Percentiles rank a stretch among this genome's conserved stretches.
phyloP scores from a whole-genome alignment of 2,329 filamentous ascomycete genomes.

The Pseudocercospora eumusae region DNA sequence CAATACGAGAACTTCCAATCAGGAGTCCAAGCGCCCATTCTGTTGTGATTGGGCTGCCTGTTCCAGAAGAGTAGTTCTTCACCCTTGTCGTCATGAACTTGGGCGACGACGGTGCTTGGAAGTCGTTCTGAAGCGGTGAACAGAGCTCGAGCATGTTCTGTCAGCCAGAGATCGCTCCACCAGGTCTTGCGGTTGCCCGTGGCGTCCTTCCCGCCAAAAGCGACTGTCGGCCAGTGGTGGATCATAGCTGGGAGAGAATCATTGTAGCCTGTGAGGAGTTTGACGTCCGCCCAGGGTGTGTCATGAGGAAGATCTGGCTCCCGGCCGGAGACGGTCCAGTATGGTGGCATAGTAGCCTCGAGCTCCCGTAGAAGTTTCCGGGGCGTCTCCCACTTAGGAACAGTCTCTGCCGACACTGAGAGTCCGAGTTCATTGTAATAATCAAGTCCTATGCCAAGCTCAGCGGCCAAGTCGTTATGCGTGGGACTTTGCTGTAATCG shows the following conservation, averaged over 20 bases:
- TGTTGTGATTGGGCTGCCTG: slow-evolving; percentile 5
- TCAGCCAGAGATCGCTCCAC: slow-evolving; percentile 12
- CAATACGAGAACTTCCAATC: slow-evolving; percentile 4
- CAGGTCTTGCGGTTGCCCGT: neutral
- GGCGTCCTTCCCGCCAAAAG: neutral
- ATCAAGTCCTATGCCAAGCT: slow-evolving; percentile 14
- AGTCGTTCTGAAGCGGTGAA: slow-evolving; percentile 10
- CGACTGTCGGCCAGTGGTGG: slow-evolving; percentile 13
- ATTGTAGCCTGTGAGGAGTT: slow-evolving; percentile 6
- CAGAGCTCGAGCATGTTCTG: slow-evolving; percentile 1
- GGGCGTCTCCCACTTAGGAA: neutral
- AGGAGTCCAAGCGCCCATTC: slow-evolving; percentile 5
- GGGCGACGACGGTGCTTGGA: slow-evolving; percentile 7
- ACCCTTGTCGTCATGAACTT: neutral
- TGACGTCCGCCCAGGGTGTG: slow-evolving; percentile 9
- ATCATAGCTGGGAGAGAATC: slow-evolving; percentile 14
- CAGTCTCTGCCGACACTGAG: neutral
- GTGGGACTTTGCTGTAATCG: neutral
- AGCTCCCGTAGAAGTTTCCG: neutral
- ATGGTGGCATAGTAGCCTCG: slow-evolving; percentile 4
- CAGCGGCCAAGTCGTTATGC: neutral
- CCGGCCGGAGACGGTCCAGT: slow-evolving; percentile 14
- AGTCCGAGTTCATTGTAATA: slow-evolving; percentile 13
- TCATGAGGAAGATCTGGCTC: slow-evolving; percentile 11
- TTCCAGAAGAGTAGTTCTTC: slow-evolving; percentile 12